Conservation (phyloP, 176 grass and related monocot genomes). For the Musa troglodytarum region DNA sequence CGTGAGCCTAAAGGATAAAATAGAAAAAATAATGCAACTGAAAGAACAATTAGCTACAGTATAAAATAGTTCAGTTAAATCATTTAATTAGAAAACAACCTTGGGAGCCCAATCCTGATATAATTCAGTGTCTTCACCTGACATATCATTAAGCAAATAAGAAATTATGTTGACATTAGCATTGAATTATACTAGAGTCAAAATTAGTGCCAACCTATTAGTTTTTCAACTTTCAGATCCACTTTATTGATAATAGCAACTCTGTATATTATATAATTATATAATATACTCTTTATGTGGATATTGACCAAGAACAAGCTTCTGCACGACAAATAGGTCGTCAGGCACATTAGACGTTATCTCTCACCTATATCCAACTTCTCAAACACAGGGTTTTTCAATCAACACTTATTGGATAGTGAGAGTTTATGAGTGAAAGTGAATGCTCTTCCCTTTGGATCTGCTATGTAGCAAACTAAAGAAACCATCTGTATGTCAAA, state of each 20-base stretch:
- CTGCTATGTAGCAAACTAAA: no score
- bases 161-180: background rate
- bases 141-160: background rate
- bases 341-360: no score
- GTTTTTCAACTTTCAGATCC: background rate
- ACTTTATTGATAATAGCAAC: background rate
- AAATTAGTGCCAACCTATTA: background rate
- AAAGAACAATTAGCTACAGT: background rate
- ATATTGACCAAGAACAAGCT: no score
- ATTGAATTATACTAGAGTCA: background rate
- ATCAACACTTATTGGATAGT: no score
- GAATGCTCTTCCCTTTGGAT: no score
- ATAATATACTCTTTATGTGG: no score
- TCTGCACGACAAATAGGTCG: no score
- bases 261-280: no score
- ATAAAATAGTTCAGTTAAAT: background rate
- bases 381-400: no score
- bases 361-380: no score
- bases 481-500: no score
- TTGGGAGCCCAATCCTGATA: background rate
- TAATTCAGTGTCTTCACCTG: slow-evolving; percentile 4
- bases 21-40: background rate
- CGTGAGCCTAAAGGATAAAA: background rate
- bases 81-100: slow-evolving; percentile 12
- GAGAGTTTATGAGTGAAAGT: no score